Evolutionary conservation across 306 rosid species (phyloP).

Genomic region (Vigna reflexopilosa): DNA sequence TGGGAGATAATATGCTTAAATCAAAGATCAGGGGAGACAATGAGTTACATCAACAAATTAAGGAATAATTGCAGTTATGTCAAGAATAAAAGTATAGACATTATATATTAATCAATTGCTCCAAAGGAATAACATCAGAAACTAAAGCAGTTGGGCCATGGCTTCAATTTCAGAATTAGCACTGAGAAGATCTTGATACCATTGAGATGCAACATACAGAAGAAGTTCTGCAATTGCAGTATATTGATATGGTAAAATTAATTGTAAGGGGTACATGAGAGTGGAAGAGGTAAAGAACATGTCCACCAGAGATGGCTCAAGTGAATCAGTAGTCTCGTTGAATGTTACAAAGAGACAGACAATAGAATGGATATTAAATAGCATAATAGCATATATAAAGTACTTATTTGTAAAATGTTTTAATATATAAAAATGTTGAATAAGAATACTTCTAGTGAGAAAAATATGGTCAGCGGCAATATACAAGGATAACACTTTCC

Average conservation of each 20-base stretch:
- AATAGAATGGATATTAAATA: background rate
- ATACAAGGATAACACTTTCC: background rate
- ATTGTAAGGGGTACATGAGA: background rate
- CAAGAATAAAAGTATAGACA: background rate
- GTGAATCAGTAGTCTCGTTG: background rate
- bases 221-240: background rate
- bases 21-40: background rate
- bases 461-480: background rate
- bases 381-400: background rate
- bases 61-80: background rate
- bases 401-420: constrained; percentile 2
- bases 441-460: background rate
- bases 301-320: background rate
- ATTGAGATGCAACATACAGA: background rate
- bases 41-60: constrained; percentile 8
- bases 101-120: background rate
- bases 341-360: background rate
- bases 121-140: background rate
- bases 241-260: constrained; percentile 13
- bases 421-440: background rate
- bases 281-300: background rate
- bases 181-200: background rate
- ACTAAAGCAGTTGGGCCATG: background rate
- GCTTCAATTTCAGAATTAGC: background rate
- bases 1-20: background rate